Conservation (phyloP, 306 rosid genomes). For the Oxytropis ochrocephala region DNA sequence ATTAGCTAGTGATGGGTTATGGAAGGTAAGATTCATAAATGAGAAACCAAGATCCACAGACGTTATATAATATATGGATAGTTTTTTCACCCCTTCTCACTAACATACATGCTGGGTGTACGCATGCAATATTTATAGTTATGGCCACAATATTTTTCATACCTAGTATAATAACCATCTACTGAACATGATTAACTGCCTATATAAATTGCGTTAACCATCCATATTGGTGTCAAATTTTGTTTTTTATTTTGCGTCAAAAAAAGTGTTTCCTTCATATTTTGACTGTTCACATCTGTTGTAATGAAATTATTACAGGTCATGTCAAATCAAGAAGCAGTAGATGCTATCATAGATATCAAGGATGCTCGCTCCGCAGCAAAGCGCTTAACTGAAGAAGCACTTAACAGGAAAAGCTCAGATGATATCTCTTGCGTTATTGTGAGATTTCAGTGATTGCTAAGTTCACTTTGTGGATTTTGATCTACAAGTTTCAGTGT, state of each 20-base stretch:
- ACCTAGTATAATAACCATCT: no score
- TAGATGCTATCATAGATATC: slow-evolving; percentile 46
- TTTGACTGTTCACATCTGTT: not conserved
- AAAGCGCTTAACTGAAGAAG: slow-evolving; percentile 74
- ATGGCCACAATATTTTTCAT: no score
- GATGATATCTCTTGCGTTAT: slow-evolving; percentile 88
- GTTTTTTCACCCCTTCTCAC: not conserved
- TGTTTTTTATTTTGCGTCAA: no score
- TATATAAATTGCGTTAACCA: no score
- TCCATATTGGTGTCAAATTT: no score
- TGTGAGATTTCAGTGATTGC: slow-evolving; percentile 55
- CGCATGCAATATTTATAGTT: not conserved
- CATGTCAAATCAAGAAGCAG: slow-evolving; percentile 92
- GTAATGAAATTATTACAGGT: slow-evolving; percentile 44
- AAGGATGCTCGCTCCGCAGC: slow-evolving; percentile 90
- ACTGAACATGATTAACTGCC: no score
- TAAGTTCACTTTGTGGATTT: not conserved
- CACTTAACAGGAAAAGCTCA: slow-evolving; percentile 70
- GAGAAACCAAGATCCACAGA: not conserved
- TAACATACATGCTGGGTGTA: not conserved
- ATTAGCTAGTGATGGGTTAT: slow-evolving; percentile 94
- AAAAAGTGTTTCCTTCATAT: no score
- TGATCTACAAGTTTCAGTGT: slow-evolving; percentile 10
- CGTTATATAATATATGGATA: not conserved
- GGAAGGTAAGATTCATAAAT: slow-evolving; percentile 65